Evolutionary conservation across 495 filamentous ascomycete species (phyloP).

Genomic region (Podospora tetraspora): DNA sequence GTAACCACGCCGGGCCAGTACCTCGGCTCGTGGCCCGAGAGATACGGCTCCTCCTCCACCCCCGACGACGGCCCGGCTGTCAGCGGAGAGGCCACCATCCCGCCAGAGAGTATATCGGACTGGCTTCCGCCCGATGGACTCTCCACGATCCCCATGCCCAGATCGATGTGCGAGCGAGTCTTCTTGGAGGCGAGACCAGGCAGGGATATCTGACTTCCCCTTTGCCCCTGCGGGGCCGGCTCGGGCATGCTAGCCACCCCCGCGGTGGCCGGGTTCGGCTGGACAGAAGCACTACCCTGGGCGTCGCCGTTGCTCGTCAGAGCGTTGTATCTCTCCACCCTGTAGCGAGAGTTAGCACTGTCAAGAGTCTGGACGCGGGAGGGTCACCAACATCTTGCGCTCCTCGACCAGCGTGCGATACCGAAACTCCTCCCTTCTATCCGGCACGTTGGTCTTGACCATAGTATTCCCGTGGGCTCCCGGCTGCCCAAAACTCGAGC

Average conservation of each 20-base stretch:
- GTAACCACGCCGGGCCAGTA: conserved; percentile 70
- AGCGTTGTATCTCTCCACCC: conserved; percentile 29
- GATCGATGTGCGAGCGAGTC: conserved; percentile 20
- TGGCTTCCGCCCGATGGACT: conserved; percentile 8
- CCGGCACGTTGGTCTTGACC: conserved; percentile 92
- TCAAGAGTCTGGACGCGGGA: not conserved
- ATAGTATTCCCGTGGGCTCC: conserved; percentile 82
- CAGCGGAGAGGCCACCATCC: conserved; percentile 17
- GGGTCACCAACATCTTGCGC: conserved; percentile 62
- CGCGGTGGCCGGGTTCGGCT: conserved; percentile 17
- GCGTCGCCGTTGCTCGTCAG: conserved; percentile 13
- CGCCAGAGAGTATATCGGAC: conserved; percentile 20
- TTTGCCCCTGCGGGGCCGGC: conserved; percentile 17
- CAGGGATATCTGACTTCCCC: conserved; percentile 5
- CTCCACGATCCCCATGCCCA: conserved; percentile 11
- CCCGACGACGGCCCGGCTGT: not conserved
- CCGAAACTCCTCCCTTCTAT: conserved; percentile 82
- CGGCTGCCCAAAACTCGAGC: conserved; percentile 62
- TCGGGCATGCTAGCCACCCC: conserved; percentile 17
- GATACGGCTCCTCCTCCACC: conserved; percentile 32
- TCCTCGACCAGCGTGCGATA: conserved; percentile 79
- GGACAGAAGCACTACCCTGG: conserved; percentile 27
- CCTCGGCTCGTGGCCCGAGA: conserved; percentile 55
- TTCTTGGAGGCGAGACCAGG: conserved; percentile 3
- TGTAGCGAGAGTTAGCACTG: conserved; percentile 8